Conservation (phyloP, 208 protist species). For the Vickermania spadyakhi region DNA sequence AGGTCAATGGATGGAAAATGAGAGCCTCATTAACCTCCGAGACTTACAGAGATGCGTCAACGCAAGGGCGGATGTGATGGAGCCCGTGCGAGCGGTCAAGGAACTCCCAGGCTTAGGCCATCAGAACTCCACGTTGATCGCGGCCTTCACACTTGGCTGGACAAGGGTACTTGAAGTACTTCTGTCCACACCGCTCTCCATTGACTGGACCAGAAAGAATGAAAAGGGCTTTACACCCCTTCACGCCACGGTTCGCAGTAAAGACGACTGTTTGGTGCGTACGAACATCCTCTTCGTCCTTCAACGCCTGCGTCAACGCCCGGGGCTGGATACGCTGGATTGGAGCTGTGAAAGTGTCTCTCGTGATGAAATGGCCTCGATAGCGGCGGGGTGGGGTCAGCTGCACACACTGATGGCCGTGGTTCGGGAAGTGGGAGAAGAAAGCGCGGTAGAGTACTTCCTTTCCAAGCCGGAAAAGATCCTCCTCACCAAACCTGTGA, state of each 20-base stretch:
- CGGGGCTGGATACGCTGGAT: not conserved
- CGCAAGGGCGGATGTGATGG: no score
- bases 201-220: slow-evolving; percentile 11
- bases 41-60: no score
- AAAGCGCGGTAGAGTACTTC: not conserved
- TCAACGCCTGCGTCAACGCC: not conserved
- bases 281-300: not conserved
- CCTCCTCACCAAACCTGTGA: no score
- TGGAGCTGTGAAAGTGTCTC: not conserved
- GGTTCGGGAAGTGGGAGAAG: not conserved
- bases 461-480: not conserved
- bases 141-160: no score
- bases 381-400: not conserved
- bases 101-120: no score
- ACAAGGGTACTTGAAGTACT: slow-evolving; percentile 28
- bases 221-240: not conserved
- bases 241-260: not conserved
- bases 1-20: no score
- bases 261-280: not conserved
- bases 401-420: not conserved
- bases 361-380: not conserved
- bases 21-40: no score
- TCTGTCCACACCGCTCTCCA: slow-evolving; percentile 31
- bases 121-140: no score
- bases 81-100: no score